Evolutionary conservation across 2,329 filamentous ascomycete species (phyloP).

Genomic region (Mycosphaerella sp.): DNA sequence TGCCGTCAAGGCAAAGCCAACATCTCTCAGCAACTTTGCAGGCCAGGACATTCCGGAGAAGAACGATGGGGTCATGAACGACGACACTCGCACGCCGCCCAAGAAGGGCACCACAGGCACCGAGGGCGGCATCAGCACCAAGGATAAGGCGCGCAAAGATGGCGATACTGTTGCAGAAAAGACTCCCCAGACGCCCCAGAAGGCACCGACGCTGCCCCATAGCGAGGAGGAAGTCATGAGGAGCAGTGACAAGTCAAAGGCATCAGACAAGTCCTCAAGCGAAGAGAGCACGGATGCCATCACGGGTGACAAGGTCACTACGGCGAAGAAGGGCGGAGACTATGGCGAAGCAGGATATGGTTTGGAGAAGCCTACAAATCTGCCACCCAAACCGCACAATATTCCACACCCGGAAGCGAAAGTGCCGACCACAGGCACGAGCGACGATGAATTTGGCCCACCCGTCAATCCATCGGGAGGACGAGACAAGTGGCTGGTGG

Average conservation of each 20-base stretch:
- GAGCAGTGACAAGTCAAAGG: slow-evolving; percentile 18
- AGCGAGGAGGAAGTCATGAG: slow-evolving; percentile 67
- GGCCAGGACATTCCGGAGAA: slow-evolving; percentile 45
- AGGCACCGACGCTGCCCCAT: slow-evolving; percentile 72
- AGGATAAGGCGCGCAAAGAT: slow-evolving; percentile 66
- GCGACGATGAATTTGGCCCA: slow-evolving; percentile 19
- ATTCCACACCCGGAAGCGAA: slow-evolving; percentile 61
- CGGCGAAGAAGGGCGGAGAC: slow-evolving; percentile 30
- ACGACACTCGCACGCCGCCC: slow-evolving; percentile 66
- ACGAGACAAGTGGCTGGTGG: slow-evolving; percentile 29
- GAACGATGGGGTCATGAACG: slow-evolving; percentile 85
- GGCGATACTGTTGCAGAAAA: slow-evolving; percentile 59
- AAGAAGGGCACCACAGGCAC: slow-evolving; percentile 84
- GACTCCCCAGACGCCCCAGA: slow-evolving; percentile 73
- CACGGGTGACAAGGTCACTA: slow-evolving; percentile 16
- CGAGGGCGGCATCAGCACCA: slow-evolving; percentile 82
- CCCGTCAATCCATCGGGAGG: slow-evolving; percentile 20
- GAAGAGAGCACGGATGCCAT: slow-evolving; percentile 33
- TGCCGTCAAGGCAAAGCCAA: slow-evolving; percentile 30
- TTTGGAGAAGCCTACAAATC: slow-evolving; percentile 49
- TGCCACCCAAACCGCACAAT: slow-evolving; percentile 72
- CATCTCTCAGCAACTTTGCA: slow-evolving; percentile 30
- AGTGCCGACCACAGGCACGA: slow-evolving; percentile 20
- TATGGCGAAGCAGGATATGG: slow-evolving; percentile 26
- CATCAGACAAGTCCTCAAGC: slow-evolving; percentile 28